Conservation (phyloP, 163 green algal species). For the Chlorella variabilis region DNA sequence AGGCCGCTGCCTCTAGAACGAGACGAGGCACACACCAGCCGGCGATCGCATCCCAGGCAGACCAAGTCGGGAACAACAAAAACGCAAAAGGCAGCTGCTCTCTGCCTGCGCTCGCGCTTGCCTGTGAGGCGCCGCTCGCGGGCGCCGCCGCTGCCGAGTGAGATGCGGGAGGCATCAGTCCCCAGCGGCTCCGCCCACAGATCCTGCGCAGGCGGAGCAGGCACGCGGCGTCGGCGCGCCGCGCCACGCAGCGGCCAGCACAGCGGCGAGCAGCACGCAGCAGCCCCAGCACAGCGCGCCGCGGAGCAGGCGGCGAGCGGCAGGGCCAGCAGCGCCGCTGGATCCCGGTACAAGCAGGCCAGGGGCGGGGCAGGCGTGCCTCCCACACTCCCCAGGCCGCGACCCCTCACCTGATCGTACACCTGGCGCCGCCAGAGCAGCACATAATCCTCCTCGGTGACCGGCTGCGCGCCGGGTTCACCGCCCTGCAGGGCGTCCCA, state of each 20-base stretch:
- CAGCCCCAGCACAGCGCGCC: background rate
- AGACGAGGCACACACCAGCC: too few species aligned
- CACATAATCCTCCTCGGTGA: constrained; percentile 12
- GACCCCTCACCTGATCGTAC: constrained; percentile 28
- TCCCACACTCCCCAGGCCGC: background rate
- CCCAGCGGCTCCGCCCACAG: constrained; percentile 32
- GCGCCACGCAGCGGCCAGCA: too few species aligned
- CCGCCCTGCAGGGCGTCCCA: background rate
- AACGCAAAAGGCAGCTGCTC: background rate
- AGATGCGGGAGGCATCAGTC: background rate
- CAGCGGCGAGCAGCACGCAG: background rate
- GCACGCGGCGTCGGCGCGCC: too few species aligned
- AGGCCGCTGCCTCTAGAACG: too few species aligned
- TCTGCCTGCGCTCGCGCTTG: background rate
- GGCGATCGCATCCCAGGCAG: too few species aligned
- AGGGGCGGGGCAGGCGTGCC: too few species aligned
- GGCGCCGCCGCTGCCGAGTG: constrained; percentile 7
- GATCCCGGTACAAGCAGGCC: too few species aligned
- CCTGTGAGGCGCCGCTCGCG: constrained; percentile 31
- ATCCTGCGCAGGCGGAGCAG: constrained; percentile 4
- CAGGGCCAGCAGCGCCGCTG: too few species aligned
- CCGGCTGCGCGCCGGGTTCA: background rate
- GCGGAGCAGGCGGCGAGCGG: background rate
- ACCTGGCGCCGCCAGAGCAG: constrained; percentile 40
- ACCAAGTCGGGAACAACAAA: too few species aligned